Base-by-base conservation (phyloP, 495 filamentous ascomycete genomes). In the Aspergillus saccharolyticus region DNA sequence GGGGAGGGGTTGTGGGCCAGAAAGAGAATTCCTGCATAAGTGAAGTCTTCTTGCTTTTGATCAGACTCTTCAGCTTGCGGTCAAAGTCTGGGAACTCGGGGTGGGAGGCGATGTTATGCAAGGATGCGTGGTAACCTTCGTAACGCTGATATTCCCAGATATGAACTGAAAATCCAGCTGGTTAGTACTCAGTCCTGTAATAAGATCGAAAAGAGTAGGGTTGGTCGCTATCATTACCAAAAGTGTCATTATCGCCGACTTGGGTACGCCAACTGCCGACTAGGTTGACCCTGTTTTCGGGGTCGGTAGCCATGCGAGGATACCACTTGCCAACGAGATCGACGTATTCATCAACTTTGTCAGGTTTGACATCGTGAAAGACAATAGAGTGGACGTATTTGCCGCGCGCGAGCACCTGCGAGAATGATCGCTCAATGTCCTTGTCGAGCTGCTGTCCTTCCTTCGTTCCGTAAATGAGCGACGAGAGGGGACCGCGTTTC, bases 121-220 rank as follows among this genome's bases (percentile, higher is more conserved):
- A 79, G 15, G 94, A 97, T 44, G 87, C 85, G 67, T 98, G 95
- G 69, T 96, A 97, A 59, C 94, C 94, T 58, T 91, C 85, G 73
- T 97, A 98, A 63, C 91, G 87, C 71, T 97, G 91, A 73, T 98
- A 98, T 74, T 98, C 94, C 94, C 94, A 98, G 70, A 98, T 98
- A 73, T 98, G 94, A 25, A 98, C 94, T 78, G 44, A 21, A n/a
- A 46, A 18, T 39, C 33, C 2, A 52, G 15, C 44, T 16, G 7
- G 20, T 63, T 57, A 66, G 61, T 46, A 51, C 30, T 10, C 25
- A 42, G 15, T 9, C 18, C 21, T 22, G 30, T 24, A 15, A 3
- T 14, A 42, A 50, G n/a, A 24, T 22, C 16, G 21, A 9, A 44
- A 24, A 42, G 42, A 21, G 24, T 54, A 44, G 44, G 28, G 42